A percentile compares a stretch with the other conserved stretches of the same genome.
Conservation (phyloP, 169 alveolate genomes). For the Cryptosporidium ubiquitum region DNA sequence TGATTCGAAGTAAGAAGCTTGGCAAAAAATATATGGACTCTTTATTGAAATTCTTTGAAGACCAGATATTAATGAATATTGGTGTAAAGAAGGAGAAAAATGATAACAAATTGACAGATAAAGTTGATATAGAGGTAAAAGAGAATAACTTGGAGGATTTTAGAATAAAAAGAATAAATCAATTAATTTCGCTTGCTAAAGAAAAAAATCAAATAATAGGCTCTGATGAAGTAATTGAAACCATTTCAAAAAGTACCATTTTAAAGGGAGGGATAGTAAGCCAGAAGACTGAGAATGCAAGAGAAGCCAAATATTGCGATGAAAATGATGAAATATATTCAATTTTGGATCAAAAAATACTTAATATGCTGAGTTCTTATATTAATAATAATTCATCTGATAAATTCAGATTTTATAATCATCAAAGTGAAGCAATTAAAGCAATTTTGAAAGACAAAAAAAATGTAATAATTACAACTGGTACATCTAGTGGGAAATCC, state of each 20-base stretch:
- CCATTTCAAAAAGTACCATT: constrained; percentile 45
- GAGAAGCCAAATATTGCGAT: constrained; percentile 23
- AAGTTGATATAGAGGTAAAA: not conserved
- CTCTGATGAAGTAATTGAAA: constrained; percentile 9
- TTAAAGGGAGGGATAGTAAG: constrained; percentile 37
- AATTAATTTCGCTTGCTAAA: not conserved
- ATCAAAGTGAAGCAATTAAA: constrained; percentile 67
- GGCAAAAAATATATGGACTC: constrained; percentile 10
- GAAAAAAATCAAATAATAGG: not conserved
- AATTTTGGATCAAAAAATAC: not conserved
- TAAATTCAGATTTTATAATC: constrained; percentile 46
- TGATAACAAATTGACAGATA: not conserved
- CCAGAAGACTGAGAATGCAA: constrained; percentile 7
- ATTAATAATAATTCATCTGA: not conserved
- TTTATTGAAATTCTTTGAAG: not conserved
- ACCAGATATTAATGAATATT: not conserved
- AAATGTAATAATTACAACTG: constrained; percentile 65
- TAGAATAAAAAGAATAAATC: constrained; percentile 25
- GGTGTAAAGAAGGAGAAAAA: not conserved
- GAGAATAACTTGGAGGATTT: constrained; percentile 17
- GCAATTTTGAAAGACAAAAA: constrained; percentile 18
- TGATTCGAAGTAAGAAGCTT: not conserved
- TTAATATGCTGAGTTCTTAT: constrained; percentile 13
- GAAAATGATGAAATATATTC: constrained; percentile 30
- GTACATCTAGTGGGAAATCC: constrained; percentile 75